A percentile compares a stretch with the other conserved stretches of the same genome.
phyloP scores from a whole-genome alignment of 2,329 filamentous ascomycete genomes.

The Fusarium sp. region DNA sequence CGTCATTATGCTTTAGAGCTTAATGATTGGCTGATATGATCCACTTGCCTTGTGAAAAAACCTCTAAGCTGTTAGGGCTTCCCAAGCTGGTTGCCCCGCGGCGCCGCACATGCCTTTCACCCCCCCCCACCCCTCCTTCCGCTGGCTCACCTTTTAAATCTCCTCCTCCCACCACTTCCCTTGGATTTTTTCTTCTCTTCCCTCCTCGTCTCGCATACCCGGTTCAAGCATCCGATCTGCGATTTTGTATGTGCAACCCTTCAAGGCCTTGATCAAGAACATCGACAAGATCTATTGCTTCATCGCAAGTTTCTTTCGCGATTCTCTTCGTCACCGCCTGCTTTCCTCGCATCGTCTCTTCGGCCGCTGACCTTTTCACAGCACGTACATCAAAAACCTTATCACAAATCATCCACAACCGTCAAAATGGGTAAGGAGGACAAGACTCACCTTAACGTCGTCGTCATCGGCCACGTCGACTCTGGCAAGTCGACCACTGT shows the following conservation, averaged over 20 bases:
- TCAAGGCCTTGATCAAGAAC: conserved; percentile 19
- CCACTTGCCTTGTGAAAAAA: conserved; percentile 41
- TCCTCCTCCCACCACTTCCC: conserved; percentile 53
- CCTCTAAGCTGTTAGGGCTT: conserved; percentile 53
- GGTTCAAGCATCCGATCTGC: conserved; percentile 59
- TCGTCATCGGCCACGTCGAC: conserved; percentile 99
- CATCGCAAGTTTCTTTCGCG: conserved; percentile 7
- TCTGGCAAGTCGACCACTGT: conserved; percentile 99
- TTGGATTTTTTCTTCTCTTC: conserved; percentile 53
- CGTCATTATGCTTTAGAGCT: conserved; percentile 15
- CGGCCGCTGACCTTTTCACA: conserved; percentile 37
- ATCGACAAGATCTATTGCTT: conserved; percentile 24
- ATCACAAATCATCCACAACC: conserved; percentile 45
- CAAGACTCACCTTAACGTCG: conserved; percentile 96
- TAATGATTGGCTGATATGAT: conserved; percentile 30
- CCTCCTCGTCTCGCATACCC: conserved; percentile 59
- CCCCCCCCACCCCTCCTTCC: conserved; percentile 46
- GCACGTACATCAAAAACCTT: conserved; percentile 42
- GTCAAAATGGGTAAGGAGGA: conserved; percentile 81
- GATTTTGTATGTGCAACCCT: conserved; percentile 51
- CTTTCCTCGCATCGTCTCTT: neutral
- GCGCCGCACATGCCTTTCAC: conserved; percentile 44
- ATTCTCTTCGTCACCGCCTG: conserved; percentile 8
- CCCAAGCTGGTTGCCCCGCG: conserved; percentile 52
- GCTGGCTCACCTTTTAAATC: conserved; percentile 54